Evolutionary conservation across 2,329 filamentous ascomycete species (phyloP).

Genomic region (Talaromyces marneffei): DNA sequence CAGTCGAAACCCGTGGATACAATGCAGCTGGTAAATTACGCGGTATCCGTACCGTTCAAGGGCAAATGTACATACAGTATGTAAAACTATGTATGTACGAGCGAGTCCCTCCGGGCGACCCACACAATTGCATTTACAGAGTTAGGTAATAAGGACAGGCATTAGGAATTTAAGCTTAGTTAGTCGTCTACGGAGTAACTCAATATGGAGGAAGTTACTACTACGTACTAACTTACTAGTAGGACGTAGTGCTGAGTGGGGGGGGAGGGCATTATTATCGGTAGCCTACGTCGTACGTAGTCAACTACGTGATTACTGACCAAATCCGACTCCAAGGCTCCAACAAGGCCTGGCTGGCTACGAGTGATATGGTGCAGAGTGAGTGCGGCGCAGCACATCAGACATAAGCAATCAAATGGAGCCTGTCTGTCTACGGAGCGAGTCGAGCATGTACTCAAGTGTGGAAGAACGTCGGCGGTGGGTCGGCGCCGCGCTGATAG

Average conservation of each 20-base stretch:
- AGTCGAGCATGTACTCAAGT: neutral
- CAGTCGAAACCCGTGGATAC: neutral
- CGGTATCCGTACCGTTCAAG: neutral
- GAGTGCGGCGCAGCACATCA: slow-evolving; percentile 4
- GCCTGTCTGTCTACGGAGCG: neutral
- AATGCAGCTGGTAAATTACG: neutral
- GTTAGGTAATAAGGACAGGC: neutral
- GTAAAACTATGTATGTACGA: neutral
- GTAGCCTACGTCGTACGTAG: neutral
- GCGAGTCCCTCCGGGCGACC: neutral
- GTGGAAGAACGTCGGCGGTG: neutral
- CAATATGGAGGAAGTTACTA: neutral
- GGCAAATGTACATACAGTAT: too few relatives aligned
- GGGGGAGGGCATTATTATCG: neutral
- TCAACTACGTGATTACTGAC: neutral
- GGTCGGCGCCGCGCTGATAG: slow-evolving; percentile 5
- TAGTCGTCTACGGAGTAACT: neutral
- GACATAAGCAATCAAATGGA: neutral
- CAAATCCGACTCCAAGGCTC: neutral
- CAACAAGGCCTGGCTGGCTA: neutral
- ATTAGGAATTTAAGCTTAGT: slow-evolving; percentile 7
- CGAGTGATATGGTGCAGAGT: neutral
- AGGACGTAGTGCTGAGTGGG: neutral
- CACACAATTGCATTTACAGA: neutral
- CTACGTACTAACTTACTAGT: neutral